Evolutionary conservation across 2,329 filamentous ascomycete genomes (phyloP), one percentile per base, ranked within the genome.

Genomic region (Stachybotrys elegans): DNA sequence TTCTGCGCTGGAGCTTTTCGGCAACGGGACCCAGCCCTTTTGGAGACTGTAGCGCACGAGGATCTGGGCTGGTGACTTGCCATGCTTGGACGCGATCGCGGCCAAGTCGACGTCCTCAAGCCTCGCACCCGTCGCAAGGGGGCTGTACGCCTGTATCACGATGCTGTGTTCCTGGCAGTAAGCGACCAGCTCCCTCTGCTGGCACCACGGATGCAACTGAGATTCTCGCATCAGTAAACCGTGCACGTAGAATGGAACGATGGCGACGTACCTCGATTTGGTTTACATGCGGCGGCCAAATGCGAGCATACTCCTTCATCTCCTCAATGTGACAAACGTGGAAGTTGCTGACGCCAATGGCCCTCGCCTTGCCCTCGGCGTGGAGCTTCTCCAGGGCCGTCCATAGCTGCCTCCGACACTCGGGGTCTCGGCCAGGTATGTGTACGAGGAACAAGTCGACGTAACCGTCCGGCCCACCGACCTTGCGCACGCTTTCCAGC

Each of bases 111-210:
- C 63, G 53, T 88, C 80, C 20, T 79, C 66, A 5, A 62, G 47
- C 19, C 58, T 57, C 19, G 56, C 41, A 3, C 63, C 65, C 21
- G 58, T 57, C 2, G 54, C 62, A 27, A 70, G 56, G 1, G 67
- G 67, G 16, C 65, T 65, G 41, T 68, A 69, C 6, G 67, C 67
- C 48, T 68, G 54, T n/a, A 70, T 39, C 20, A 62, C 40, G 69
- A 93, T 91, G 59, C 82, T 83, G 61, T 91, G 73, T 67, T 88
- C 83, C 74, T 87, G 86, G 78, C 88, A 93, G 57, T 66, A 71
- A 13, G 55, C 47, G 12, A 66, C 65, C 2, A 68, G 58, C 3
- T 66, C 57, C 17, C 56, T 53, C 44, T 70, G 68, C 59, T 88
- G 84, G 52, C 74, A 78, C 83, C 83, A 88, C 0, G 84, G 83